phyloP scores from a whole-genome alignment of 2,329 filamentous ascomycete genomes.

The Talaromyces sp. region DNA sequence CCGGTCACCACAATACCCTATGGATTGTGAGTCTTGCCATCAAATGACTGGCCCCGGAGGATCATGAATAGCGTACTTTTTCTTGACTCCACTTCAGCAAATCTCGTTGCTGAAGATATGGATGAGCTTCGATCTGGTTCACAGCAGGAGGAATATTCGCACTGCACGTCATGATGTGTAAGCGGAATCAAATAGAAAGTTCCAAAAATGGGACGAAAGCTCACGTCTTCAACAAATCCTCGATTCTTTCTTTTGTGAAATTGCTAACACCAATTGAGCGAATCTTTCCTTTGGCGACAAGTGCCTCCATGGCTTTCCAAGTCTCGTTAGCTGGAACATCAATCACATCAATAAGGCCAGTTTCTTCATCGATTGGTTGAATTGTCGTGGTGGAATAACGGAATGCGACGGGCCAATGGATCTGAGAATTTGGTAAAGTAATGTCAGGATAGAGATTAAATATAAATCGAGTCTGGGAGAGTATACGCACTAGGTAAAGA shows the following conservation, averaged over 20 bases:
- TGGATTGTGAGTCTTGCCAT: not conserved
- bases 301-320: not conserved
- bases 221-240: not conserved
- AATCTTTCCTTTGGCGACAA: not conserved
- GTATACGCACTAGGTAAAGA: conserved; percentile 34
- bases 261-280: not conserved
- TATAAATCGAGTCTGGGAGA: not conserved
- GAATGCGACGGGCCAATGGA: not conserved
- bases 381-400: not conserved
- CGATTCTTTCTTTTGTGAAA: not conserved
- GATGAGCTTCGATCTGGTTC: not conserved
- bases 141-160: not conserved
- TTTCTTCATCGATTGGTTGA: not conserved
- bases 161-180: not conserved
- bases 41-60: not conserved
- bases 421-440: not conserved
- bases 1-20: not conserved
- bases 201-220: not conserved
- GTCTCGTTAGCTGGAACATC: not conserved
- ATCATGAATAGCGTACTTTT: not conserved
- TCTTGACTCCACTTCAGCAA: not conserved
- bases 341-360: not conserved
- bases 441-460: not conserved
- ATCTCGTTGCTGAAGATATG: not conserved
- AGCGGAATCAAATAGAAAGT: not conserved